These are phyloP conservation scores for Colletotrichum shisoi DNA, from an alignment of 2,329 filamentous ascomycete species.

Conservation along the genomic window DNA sequence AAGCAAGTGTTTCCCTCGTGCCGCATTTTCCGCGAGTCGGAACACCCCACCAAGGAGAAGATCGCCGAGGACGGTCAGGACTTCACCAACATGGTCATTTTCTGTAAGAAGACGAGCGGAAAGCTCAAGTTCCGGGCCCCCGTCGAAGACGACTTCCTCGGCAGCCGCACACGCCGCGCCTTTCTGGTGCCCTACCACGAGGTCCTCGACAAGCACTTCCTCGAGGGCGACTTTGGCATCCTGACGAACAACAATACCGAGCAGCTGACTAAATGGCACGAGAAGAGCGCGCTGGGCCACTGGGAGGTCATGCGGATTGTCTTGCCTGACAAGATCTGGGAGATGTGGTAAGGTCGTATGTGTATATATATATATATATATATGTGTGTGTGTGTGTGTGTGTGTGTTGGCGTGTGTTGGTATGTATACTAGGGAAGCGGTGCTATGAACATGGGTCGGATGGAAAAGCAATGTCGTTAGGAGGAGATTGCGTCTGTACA, in stretches of 20 bases:
- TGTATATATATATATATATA: too few relatives aligned
- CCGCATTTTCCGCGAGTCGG: constrained; percentile 85
- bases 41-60: constrained; percentile 58
- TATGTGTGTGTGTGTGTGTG: too few relatives aligned
- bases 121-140: constrained; percentile 73
- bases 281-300: constrained; percentile 79
- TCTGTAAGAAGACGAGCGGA: constrained; percentile 74
- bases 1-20: constrained; percentile 84
- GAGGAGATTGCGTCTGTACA: constrained; percentile 17
- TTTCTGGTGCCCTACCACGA: constrained; percentile 79
- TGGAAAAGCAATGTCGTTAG: background rate
- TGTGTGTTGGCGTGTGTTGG: background rate
- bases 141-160: constrained; percentile 70
- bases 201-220: constrained; percentile 63
- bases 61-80: constrained; percentile 64
- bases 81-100: constrained; percentile 96
- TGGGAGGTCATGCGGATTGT: constrained; percentile 93
- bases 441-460: background rate
- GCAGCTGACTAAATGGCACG: constrained; percentile 74
- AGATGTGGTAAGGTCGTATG: constrained; percentile 72
- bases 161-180: constrained; percentile 72
- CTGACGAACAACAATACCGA: constrained; percentile 70
- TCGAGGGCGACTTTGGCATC: constrained; percentile 58
- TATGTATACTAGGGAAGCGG: background rate
- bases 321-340: constrained; percentile 80